Conservation (phyloP, 73 alveolate species). For the Stentor roeselii region DNA sequence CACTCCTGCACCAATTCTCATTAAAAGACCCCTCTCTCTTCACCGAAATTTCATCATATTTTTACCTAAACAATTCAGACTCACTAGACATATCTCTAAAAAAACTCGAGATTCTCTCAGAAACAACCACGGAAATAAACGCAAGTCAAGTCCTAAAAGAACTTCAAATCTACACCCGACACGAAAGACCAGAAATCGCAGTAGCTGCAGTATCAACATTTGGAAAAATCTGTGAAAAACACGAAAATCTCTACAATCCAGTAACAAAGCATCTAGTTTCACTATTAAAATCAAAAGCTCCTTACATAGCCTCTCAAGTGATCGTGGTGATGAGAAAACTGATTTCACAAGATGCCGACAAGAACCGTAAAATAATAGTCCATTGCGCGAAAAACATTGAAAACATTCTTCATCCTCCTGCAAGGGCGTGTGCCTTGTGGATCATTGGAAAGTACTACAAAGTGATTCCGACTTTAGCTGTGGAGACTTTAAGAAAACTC, state of each 20-base stretch:
- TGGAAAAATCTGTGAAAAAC: not conserved
- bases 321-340: slow-evolving; percentile 10
- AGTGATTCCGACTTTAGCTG: not conserved
- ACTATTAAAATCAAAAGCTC: slow-evolving; percentile 1
- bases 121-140: not conserved
- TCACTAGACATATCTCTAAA: not conserved
- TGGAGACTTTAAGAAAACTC: not conserved
- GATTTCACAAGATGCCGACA: not conserved
- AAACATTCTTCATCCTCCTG: not conserved
- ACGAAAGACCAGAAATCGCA: not conserved
- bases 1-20: not conserved
- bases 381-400: slow-evolving; percentile 13
- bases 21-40: not conserved
- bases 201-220: not conserved
- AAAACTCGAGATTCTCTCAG: not conserved
- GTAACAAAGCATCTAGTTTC: slow-evolving; percentile 2
- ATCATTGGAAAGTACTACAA: slow-evolving; percentile 1
- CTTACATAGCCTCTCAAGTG: slow-evolving; percentile 13
- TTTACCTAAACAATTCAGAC: not conserved
- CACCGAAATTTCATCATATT: not conserved
- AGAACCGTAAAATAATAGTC: slow-evolving; percentile 3
- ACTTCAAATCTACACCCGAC: not conserved
- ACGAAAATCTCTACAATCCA: not conserved
- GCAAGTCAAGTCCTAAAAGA: not conserved
- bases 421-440: slow-evolving; percentile 8